Base-by-base conservation (phyloP, 805 yeast genomes). In the Candida takata region DNA sequence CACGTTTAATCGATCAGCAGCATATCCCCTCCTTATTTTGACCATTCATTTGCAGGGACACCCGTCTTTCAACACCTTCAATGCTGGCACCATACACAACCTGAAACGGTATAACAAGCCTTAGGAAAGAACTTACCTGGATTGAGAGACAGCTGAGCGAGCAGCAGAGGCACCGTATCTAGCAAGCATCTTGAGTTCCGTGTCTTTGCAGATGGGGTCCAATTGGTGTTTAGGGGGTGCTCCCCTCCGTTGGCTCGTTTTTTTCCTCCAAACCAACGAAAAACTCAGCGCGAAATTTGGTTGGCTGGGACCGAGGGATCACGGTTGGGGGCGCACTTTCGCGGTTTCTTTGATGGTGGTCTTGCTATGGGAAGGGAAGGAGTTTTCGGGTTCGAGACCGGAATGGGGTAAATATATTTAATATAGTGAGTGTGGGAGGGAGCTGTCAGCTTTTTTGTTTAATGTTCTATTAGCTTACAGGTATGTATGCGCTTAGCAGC, bases 91-190 rank as follows among this genome's bases (percentile, higher is more conserved):
- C 13, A 14, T 8, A 16, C 13, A 8, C 31, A 8, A 11, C 21
- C 31, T 11, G 16, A 18, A 18, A 11, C 7, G 6, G 31, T 9
- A 5, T 8, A 11, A 17, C 8, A 9, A 28, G 16, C 23, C 8
- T 6, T 12, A 10, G 3, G 27, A 21, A 11, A 8, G 3, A 14
- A 30, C 33, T 30, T 19, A 30, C 33, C 33, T 30, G 21, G 33
- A 30, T 21, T 49, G 52, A 44, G 51, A 39, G 36, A 43, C 43
- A 35, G 55, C 57, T 45, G 52, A 49, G 41, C 59, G 60, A 43
- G 48, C 59, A 43, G 54, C 54, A 44, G 46, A 43, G 44, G 52
- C 49, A 49, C 57, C 51, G 44, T 45, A 40, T 53, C 58, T 56
- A 15, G 33, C 15, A 43, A 50, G 35, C 47, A 55, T 53, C 55